Conservation (phyloP, 768 basidiomycete species). For the Mycena metata region DNA sequence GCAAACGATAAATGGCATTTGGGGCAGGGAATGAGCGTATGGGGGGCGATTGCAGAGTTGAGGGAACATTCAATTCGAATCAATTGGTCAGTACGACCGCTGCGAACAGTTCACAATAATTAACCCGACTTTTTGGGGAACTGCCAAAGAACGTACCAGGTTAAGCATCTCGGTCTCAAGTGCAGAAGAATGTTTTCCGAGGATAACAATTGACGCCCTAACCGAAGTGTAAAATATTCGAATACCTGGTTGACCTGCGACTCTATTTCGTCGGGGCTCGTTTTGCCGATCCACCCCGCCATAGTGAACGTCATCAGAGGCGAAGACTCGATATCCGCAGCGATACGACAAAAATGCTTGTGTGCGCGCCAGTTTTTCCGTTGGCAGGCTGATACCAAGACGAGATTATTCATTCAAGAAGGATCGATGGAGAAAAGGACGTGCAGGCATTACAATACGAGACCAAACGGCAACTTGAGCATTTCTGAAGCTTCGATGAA, state of each 20-base stretch:
- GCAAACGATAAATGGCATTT: conserved; percentile 46
- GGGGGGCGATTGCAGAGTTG: background rate
- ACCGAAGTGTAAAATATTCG: background rate
- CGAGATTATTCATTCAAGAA: background rate
- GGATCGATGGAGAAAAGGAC: background rate
- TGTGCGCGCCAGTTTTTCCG: background rate
- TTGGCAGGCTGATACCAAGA: conserved; percentile 3
- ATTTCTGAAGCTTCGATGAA: conserved; percentile 41
- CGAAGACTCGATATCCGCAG: background rate
- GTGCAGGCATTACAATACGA: conserved; percentile 51
- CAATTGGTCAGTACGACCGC: background rate
- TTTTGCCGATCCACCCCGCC: background rate
- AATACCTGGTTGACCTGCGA: background rate
- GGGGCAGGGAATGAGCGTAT: conserved; percentile 42
- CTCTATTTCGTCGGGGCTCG: too few species aligned
- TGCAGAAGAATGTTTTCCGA: background rate
- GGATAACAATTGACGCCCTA: background rate
- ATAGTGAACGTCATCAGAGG: background rate
- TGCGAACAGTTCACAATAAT: background rate
- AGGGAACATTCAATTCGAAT: background rate
- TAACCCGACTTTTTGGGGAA: background rate
- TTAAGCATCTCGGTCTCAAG: background rate
- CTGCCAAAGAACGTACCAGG: background rate
- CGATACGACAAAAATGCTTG: conserved; percentile 4
- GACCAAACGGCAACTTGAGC: conserved; percentile 49